phyloP scores from a whole-genome alignment of 768 basidiomycete genomes.

The Auricularia heimuer region DNA sequence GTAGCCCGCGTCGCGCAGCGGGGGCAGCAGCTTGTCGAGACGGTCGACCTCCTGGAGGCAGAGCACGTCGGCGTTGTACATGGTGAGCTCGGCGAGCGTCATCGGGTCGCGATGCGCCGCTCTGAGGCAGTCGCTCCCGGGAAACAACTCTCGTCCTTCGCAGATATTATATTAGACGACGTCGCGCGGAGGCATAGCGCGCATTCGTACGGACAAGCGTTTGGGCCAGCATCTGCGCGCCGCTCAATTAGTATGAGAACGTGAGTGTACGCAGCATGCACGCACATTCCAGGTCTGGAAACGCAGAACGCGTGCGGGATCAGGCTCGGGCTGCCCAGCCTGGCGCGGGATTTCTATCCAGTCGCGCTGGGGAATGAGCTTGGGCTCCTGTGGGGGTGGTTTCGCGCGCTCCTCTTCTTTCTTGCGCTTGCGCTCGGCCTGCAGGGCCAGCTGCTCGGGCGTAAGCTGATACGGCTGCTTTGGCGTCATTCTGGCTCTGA shows the following conservation, averaged over 20 bases:
- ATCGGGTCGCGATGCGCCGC: constrained; percentile 62
- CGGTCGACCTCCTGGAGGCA: constrained; percentile 91
- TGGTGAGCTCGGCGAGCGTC: constrained; percentile 65
- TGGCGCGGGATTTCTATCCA: constrained; percentile 5
- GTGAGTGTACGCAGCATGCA: constrained; percentile 16
- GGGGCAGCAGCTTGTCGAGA: constrained; percentile 60
- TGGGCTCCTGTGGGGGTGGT: constrained; percentile 15
- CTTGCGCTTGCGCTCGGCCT: constrained; percentile 31
- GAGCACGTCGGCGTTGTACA: constrained; percentile 66
- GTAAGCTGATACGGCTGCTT: constrained; percentile 24
- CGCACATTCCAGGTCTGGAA: constrained; percentile 81
- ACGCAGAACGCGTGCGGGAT: constrained; percentile 15
- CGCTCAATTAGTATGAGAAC: constrained; percentile 10
- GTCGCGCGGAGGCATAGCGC: neutral
- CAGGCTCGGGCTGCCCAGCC: constrained; percentile 24
- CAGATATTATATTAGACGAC: neutral
- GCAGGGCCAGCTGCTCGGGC: constrained; percentile 46
- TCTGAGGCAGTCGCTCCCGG: constrained; percentile 77
- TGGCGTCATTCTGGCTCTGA: neutral
- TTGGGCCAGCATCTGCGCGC: constrained; percentile 60
- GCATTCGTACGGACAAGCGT: constrained; percentile 60
- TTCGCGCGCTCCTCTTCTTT: constrained; percentile 9
- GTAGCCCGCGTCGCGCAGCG: constrained; percentile 57
- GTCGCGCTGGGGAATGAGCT: neutral
- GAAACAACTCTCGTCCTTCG: constrained; percentile 71